Base-by-base conservation (phyloP, 2,329 filamentous ascomycete species). In the Penicillium sp. region DNA sequence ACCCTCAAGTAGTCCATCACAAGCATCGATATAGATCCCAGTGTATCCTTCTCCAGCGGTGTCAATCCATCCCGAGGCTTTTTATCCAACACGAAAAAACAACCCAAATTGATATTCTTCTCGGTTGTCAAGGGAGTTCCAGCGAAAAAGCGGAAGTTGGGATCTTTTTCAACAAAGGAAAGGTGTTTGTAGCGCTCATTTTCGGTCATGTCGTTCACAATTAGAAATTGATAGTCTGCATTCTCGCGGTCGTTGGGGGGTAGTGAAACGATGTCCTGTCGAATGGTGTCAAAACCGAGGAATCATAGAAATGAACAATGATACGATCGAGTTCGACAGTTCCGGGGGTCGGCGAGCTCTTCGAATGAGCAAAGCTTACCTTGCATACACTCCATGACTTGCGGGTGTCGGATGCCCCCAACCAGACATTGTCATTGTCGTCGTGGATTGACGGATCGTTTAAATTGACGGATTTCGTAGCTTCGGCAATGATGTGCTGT, bases 91-190 rank as follows among this genome's bases (percentile, higher is more conserved):
- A 88, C 79, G 50, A 82, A 81, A 56, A 85, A 84, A 11, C 79
- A 80, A 10, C 86, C 86, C 53, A 89, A 83, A 45, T 80, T 79
- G 61, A 82, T 80, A 29, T 82, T 79, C 35, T 78, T 80, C 0
- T 79, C 79, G 3, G 82, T 85, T 26, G 80, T 79, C 52, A 89
- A 82, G 0, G 86, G 86, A 0, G 87, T 85, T 18, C 81, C 82
- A 6, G 82, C 82, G 56, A 84, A 83, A 64, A 85, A 85, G 44
- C 72, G 71, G 31, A 77, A 69, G 32, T 70, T 58, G 0, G 74
- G 73, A 1, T 69, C 58, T 0, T 59, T 66, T 4, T 64, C 59
- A 1, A 79, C 76, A 31, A 76, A 73, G 1, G 66, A 59, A 38
- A 74, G 64, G 7, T 69, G 50, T 42, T 72, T 73, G 55, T 74